Percentiles rank a stretch among this genome's conserved stretches.
These are phyloP conservation scores for Pluteus cervinus DNA, from an alignment of 768 basidiomycete species.

Conservation along the genomic window DNA sequence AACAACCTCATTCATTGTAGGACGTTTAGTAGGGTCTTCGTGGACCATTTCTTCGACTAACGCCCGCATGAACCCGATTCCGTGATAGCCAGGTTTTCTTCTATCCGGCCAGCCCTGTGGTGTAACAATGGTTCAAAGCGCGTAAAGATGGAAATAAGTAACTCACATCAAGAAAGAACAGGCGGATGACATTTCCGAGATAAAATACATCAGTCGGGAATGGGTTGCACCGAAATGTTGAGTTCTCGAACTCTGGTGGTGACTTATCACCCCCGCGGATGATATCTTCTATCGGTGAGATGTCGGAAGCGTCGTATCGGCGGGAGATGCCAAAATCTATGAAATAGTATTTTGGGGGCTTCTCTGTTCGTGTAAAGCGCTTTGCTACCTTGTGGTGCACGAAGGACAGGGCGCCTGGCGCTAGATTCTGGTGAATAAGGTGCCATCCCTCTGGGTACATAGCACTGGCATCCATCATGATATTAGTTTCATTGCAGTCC, in stretches of 20 bases:
- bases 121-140: too few species aligned
- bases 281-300: conserved; percentile 16
- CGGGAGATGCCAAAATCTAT: conserved; percentile 25
- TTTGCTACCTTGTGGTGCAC: conserved; percentile 10
- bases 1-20: conserved; percentile 18
- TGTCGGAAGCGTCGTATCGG: conserved; percentile 17
- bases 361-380: conserved; percentile 14
- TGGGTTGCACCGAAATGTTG: conserved; percentile 29
- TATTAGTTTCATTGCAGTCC: conserved; percentile 22
- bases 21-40: conserved; percentile 17
- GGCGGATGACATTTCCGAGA: conserved; percentile 30
- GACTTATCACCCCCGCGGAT: conserved; percentile 35
- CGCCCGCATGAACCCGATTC: conserved; percentile 10
- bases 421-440: too few species aligned
- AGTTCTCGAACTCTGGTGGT: too few species aligned
- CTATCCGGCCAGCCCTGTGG: too few species aligned
- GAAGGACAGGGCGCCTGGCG: too few species aligned
- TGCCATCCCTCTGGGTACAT: conserved; percentile 17
- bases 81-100: conserved; percentile 1
- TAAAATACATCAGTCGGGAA: conserved; percentile 40
- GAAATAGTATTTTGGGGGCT: conserved; percentile 21
- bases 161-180: conserved; percentile 24
- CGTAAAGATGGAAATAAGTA: not conserved
- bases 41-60: conserved; percentile 20
- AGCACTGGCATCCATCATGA: conserved; percentile 19